Percentiles rank a stretch among this genome's conserved stretches.
phyloP scores from a whole-genome alignment of 2,329 filamentous ascomycete species.

The Stylonectria norvegica region DNA sequence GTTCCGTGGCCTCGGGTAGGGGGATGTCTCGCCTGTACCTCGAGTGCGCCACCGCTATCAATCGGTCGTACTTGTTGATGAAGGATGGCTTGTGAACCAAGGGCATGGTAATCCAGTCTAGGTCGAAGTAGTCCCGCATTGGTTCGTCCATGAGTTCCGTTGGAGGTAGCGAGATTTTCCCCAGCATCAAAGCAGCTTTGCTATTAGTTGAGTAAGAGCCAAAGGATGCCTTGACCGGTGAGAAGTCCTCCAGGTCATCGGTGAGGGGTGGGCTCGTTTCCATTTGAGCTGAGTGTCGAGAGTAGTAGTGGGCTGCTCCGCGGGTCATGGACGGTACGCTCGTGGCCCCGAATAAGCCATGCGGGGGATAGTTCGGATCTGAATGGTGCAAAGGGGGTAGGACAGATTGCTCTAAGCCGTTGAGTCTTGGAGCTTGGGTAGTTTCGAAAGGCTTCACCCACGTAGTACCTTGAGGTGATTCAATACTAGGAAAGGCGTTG shows the following conservation, averaged over 20 bases:
- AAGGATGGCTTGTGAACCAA: constrained; percentile 23
- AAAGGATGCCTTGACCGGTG: constrained; percentile 21
- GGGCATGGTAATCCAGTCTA: constrained; percentile 26
- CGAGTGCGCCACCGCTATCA: constrained; percentile 27
- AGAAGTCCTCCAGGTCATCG: constrained; percentile 25
- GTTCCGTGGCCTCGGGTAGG: constrained; percentile 24
- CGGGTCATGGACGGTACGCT: constrained; percentile 17
- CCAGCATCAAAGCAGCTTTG: constrained; percentile 25
- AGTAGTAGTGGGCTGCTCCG: constrained; percentile 19
- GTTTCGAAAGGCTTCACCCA: constrained; percentile 22
- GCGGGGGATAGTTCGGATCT: constrained; percentile 15
- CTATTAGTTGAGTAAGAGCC: constrained; percentile 28
- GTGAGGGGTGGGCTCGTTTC: constrained; percentile 25
- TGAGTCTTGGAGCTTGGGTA: constrained; percentile 11
- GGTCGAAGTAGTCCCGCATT: constrained; percentile 22
- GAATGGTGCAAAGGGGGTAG: constrained; percentile 22
- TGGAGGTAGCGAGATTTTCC: constrained; percentile 25
- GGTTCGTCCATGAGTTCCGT: constrained; percentile 27
- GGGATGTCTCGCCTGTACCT: constrained; percentile 27
- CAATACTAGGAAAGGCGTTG: constrained; percentile 15
- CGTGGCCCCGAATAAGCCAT: constrained; percentile 10
- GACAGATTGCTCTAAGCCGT: constrained; percentile 14
- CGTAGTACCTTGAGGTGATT: constrained; percentile 19
- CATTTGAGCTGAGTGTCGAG: constrained; percentile 16
- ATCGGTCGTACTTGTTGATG: constrained; percentile 24